Conservation (phyloP, 2,329 filamentous ascomycete genomes). For the Sarocladiaceae sp. region DNA sequence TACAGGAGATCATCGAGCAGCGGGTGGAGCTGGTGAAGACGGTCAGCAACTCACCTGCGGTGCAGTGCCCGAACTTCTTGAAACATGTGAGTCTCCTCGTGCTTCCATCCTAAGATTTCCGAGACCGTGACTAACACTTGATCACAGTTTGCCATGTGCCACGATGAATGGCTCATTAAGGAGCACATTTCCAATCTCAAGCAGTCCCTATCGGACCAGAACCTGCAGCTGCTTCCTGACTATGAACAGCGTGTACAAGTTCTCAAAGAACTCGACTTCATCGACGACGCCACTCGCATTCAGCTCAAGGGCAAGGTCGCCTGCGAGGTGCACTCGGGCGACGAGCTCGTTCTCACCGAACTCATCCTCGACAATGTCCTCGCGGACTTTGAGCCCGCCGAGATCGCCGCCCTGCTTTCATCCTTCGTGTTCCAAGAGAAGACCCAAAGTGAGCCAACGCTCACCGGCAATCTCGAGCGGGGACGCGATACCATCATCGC, state of each 20-base stretch:
- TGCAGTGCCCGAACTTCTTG: constrained; percentile 70
- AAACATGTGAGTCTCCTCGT: constrained; percentile 68
- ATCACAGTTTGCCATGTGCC: constrained; percentile 83
- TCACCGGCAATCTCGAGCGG: constrained; percentile 75
- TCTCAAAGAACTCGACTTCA: constrained; percentile 84
- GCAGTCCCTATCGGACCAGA: constrained; percentile 89
- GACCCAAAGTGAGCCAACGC: constrained; percentile 70
- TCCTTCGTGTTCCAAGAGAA: constrained; percentile 98
- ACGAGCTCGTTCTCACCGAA: constrained; percentile 93
- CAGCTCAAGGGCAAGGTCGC: constrained; percentile 97
- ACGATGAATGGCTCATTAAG: constrained; percentile 94
- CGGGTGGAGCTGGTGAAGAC: constrained; percentile 56
- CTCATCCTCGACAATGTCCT: constrained; percentile 95
- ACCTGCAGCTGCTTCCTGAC: constrained; percentile 89
- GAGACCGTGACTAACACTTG: constrained; percentile 26
- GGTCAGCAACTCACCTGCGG: constrained; percentile 58
- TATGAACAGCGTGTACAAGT: constrained; percentile 94
- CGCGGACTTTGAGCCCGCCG: constrained; percentile 89
- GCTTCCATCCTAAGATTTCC: not conserved
- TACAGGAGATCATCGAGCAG: constrained; percentile 73
- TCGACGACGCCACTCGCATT: constrained; percentile 80
- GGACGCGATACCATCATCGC: constrained; percentile 81
- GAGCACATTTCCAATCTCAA: constrained; percentile 86
- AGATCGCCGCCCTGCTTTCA: constrained; percentile 90
- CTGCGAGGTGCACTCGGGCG: constrained; percentile 94